phyloP scores from a whole-genome alignment of 352 stramenopile genomes.

The Poterioochromonas sp. region DNA sequence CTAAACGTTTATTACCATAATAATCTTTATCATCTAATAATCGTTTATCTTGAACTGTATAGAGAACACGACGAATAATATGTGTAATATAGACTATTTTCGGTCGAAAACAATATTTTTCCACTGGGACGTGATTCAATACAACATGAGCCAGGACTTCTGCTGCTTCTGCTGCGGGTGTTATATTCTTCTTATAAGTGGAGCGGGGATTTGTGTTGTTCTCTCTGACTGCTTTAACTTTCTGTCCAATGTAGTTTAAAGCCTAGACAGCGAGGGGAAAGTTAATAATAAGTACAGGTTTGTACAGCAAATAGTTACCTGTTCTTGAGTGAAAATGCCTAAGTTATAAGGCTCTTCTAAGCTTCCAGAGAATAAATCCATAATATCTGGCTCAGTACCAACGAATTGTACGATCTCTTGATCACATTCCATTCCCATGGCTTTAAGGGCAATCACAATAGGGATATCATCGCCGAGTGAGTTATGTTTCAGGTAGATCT shows the following conservation, averaged over 20 bases:
- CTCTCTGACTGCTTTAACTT: constrained; percentile 43
- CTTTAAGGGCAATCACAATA: constrained; percentile 90
- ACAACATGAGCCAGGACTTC: constrained; percentile 95
- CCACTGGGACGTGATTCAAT: constrained; percentile 95
- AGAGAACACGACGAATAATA: constrained; percentile 51
- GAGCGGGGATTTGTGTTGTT: not conserved
- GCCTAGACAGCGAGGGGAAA: constrained; percentile 54
- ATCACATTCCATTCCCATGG: constrained; percentile 95
- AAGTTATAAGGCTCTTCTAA: constrained; percentile 89
- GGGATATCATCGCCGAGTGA: constrained; percentile 90
- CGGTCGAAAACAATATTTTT: constrained; percentile 64
- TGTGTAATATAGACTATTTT: constrained; percentile 34
- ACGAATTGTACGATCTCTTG: constrained; percentile 95
- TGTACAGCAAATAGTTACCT: constrained; percentile 33
- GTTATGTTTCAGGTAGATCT: constrained; percentile 98
- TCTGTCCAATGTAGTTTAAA: constrained; percentile 89
- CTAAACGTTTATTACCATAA: constrained; percentile 90
- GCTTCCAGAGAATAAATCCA: constrained; percentile 81
- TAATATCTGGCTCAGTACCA: constrained; percentile 80
- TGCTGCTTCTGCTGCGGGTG: constrained; percentile 81
- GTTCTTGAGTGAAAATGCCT: constrained; percentile 85
- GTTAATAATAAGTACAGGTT: not conserved
- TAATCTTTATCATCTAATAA: constrained; percentile 83
- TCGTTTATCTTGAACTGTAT: constrained; percentile 70
- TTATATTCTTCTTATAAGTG: constrained; percentile 45